Base-by-base conservation (phyloP, 108 stramenopile species). In the Pseudonitzschia pungens region DNA sequence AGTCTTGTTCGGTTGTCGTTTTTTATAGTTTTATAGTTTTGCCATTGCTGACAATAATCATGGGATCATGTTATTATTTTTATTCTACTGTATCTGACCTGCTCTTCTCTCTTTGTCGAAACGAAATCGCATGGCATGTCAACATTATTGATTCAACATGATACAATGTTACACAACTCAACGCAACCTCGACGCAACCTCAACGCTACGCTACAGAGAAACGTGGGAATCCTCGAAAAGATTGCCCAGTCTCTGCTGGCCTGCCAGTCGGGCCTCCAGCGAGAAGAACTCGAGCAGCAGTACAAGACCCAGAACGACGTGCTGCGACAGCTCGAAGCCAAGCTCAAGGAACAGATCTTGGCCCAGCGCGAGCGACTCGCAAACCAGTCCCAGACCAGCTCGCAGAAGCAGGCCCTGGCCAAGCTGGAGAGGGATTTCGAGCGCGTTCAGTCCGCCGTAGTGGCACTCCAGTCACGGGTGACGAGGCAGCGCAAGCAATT, bases 161-260 rank as follows among this genome's bases (percentile, higher is more conserved):
- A n/a, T n/a, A n/a, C n/a, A n/a, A n/a, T n/a, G n/a, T n/a, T n/a
- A n/a, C n/a, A n/a, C n/a, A n/a, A n/a, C n/a, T n/a, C n/a, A n/a
- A 65, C 27, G n/a, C 20, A 36, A 4, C 32, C 5, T 45, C 4
- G 4, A 48, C 45, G 18, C 45, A 18, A 15, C 31, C 15, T 0
- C 12, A 68, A 27, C 2, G 31, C 52, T 32, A 36, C 7, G 18
- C 27, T 18, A 62, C 71, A 92, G 87, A 74, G 85, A 71, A 90
- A 94, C 70, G 92, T 94, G 7, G 87, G 81, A 27, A 81, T 94
- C 52, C 83, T 94, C 28, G 84, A 91, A 68, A 89, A 90, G 65
- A 88, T 94, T 80, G 82, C 87, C 15, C 74, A 77, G 33, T 78
- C 76, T 27, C 56, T 89, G 20, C 5, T 78, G 82, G 27, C 64